A percentile compares a stretch with the other conserved stretches of the same genome.
phyloP scores from a whole-genome alignment of 2,329 filamentous ascomycete species.

The Diaporthe eres region DNA sequence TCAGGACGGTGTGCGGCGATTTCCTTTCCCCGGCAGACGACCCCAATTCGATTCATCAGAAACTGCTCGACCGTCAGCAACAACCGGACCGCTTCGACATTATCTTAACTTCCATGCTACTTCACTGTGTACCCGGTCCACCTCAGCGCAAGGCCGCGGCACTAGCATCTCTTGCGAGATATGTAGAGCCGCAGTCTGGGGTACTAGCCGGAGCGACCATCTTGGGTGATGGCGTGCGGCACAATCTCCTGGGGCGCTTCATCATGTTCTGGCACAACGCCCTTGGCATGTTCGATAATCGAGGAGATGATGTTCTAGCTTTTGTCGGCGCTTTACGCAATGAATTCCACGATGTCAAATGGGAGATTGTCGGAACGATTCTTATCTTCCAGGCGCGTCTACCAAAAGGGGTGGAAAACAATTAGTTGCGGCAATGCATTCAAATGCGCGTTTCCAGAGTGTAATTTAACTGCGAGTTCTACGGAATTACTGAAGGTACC shows the following conservation, averaged over 20 bases:
- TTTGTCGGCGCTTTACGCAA: not conserved
- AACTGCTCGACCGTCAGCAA: not conserved
- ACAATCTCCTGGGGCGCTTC: conserved; percentile 17
- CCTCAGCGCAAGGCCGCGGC: conserved; percentile 14
- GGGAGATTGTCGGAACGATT: conserved; percentile 18
- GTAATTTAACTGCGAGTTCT: not conserved
- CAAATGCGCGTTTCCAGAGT: not conserved
- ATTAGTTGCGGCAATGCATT: not conserved
- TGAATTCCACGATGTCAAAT: conserved; percentile 12
- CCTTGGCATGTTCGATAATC: conserved; percentile 26
- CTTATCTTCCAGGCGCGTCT: not conserved
- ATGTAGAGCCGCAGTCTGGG: not conserved
- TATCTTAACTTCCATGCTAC: conserved; percentile 4
- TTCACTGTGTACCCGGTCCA: conserved; percentile 24
- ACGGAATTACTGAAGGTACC: no score
- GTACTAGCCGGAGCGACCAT: conserved; percentile 27
- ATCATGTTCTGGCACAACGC: conserved; percentile 30
- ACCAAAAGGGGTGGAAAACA: not conserved
- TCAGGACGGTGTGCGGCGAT: conserved; percentile 18
- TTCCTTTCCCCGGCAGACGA: not conserved
- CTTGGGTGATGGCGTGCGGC: conserved; percentile 4
- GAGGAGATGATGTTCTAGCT: not conserved
- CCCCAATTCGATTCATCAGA: conserved; percentile 13
- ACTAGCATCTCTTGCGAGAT: not conserved
- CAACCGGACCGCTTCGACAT: not conserved